phyloP scores from a whole-genome alignment of 371 early-diverging fungal species.

The Phascolomyces articulosus region DNA sequence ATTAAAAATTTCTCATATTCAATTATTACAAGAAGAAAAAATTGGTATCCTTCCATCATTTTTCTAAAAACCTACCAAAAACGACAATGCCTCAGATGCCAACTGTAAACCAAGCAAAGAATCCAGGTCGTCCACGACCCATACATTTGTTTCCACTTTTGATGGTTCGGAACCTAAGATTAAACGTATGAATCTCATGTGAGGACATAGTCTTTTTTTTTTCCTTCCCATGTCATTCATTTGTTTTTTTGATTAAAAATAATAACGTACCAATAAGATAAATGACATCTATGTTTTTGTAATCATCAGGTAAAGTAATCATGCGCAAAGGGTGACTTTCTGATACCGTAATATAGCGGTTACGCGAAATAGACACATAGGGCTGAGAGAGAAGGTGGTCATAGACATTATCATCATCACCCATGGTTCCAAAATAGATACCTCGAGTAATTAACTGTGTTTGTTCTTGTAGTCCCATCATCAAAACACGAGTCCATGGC shows the following conservation, averaged over 20 bases:
- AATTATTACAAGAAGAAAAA: no score
- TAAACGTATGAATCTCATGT: neutral
- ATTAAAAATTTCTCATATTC: neutral
- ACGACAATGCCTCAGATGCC: constrained; percentile 49
- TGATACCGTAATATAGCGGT: constrained; percentile 63
- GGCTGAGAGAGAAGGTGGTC: constrained; percentile 67
- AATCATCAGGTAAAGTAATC: constrained; percentile 16
- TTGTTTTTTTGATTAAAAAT: neutral
- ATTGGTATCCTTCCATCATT: no score
- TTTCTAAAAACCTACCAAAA: constrained; percentile 31
- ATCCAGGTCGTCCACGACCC: constrained; percentile 63
- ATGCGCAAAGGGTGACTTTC: constrained; percentile 59
- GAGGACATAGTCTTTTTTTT: neutral
- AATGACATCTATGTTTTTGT: neutral
- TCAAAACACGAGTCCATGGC: constrained; percentile 39
- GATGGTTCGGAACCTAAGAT: constrained; percentile 1
- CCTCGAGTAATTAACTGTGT: constrained; percentile 29
- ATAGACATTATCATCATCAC: constrained; percentile 61
- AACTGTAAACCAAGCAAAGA: constrained; percentile 48
- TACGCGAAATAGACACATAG: constrained; percentile 61
- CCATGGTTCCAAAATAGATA: constrained; percentile 54
- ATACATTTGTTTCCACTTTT: constrained; percentile 38
- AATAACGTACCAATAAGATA: constrained; percentile 1
- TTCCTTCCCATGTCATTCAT: neutral
- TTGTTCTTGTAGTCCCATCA: constrained; percentile 35